Evolutionary conservation across 108 stramenopile genomes (phyloP), one percentile per base, ranked within the genome.

Genomic region (Chaetoceros tenuissimus): DNA sequence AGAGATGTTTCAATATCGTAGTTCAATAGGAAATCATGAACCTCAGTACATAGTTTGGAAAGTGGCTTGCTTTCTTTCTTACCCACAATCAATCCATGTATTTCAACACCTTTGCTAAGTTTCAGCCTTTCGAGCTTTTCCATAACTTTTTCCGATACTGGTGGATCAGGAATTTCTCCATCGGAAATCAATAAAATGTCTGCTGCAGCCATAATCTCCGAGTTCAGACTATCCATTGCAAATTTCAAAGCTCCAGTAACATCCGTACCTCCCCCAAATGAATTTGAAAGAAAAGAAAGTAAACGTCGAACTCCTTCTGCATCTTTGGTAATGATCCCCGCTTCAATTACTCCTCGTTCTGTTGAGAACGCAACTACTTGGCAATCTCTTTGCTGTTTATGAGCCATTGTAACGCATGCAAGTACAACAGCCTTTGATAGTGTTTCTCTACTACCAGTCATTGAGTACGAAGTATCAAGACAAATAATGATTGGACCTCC

Each of bases 191-290:
- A 71, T 22, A 88, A 60, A 13, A 88, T 59, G 62, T 88, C 87
- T 16, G 87, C 81, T 23, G 80, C 63, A 27, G 66, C 43, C 81
- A 86, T 80, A 23, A 24, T 24, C 1, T 20, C 31, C 23, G 29
- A 24, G 25, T 51, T 48, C n/a, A 68, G 23, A 0, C 34, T 51
- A 45, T 48, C 58, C 47, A 82, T 67, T 17, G 73, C 81, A 59
- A 53, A 70, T 48, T 66, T 77, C 25, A 88, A 59, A 16, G 87
- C 82, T 1, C 81, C 80, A 1, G 82, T 82, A 13, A 88, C 83
- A 56, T 88, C 87, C 2, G 83, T 88, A 1, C 87, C 87, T 24
- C 87, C 87, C 51, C 78, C 80, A 70, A 88, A 88, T 3, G 73
- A 71, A 55, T 72, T 60, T 1, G 77, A 71, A 8, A 88, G 62